Evolutionary conservation across 2,329 filamentous ascomycete genomes (phyloP).

Genomic region (Neofusicoccum ribis): DNA sequence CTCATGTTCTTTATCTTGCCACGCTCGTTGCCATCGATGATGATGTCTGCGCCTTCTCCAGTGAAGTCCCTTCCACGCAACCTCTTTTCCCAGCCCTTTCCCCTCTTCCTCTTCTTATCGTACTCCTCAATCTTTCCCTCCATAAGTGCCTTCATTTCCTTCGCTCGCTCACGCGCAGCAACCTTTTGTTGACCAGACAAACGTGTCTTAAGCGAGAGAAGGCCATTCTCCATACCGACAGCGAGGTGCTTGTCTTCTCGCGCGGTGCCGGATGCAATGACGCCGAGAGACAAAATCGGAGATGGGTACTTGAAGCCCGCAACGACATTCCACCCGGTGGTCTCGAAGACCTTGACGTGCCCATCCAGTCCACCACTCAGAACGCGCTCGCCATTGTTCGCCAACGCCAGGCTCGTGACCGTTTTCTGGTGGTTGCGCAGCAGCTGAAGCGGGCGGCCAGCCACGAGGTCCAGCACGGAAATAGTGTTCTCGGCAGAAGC

Average conservation of each 20-base stretch:
- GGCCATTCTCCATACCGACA: conserved; percentile 90
- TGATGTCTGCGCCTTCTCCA: conserved; percentile 82
- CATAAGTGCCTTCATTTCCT: conserved; percentile 80
- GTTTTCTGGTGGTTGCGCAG: conserved; percentile 98
- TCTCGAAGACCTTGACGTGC: conserved; percentile 96
- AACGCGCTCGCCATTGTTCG: conserved; percentile 76
- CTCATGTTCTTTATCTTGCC: conserved; percentile 63
- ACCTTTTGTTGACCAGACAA: conserved; percentile 79
- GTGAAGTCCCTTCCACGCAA: conserved; percentile 73
- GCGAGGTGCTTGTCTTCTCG: conserved; percentile 88
- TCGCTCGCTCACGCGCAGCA: conserved; percentile 72
- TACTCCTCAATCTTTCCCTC: conserved; percentile 76
- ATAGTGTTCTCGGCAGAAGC: conserved; percentile 84
- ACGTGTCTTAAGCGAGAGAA: conserved; percentile 88
- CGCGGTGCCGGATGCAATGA: conserved; percentile 67
- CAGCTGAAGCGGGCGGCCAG: conserved; percentile 81
- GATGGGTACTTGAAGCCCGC: conserved; percentile 90
- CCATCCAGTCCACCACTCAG: conserved; percentile 90
- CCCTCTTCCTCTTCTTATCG: conserved; percentile 66
- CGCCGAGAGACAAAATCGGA: conserved; percentile 80
- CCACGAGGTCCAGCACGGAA: conserved; percentile 88
- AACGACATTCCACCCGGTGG: conserved; percentile 93
- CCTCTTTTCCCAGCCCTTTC: conserved; percentile 62
- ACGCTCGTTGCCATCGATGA: conserved; percentile 75
- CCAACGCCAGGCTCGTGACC: conserved; percentile 81